A percentile compares a stretch with the other conserved stretches of the same genome.
Evolutionary conservation across 2,329 filamentous ascomycete species (phyloP).

Genomic region (Akanthomyces lecanii): DNA sequence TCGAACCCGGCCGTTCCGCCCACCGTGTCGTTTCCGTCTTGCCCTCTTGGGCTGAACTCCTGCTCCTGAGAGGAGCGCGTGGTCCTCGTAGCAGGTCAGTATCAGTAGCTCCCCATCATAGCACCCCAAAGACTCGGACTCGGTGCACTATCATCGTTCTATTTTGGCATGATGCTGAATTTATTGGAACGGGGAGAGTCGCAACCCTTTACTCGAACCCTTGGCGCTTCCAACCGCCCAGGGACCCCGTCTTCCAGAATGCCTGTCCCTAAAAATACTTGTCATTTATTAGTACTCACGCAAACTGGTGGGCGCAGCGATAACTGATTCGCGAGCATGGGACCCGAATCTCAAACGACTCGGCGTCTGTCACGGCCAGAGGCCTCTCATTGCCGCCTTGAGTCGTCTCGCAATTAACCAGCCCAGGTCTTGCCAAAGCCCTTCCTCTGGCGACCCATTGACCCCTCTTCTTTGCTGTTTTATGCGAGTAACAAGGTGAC

Average conservation of each 20-base stretch:
- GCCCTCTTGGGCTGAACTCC: conserved; percentile 5
- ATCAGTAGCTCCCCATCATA: not conserved
- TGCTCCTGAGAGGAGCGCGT: conserved; percentile 4
- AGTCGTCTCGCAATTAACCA: not conserved
- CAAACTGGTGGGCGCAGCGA: conserved; percentile 7
- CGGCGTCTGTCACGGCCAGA: not conserved
- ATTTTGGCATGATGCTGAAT: not conserved
- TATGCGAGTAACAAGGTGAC: not conserved
- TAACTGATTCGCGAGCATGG: not conserved
- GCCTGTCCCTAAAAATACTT: conserved; percentile 1
- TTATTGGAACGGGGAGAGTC: not conserved
- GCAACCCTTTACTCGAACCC: conserved; percentile 1
- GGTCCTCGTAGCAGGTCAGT: not conserved
- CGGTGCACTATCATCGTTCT: not conserved
- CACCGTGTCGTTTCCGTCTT: conserved; percentile 8
- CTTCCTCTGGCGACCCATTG: not conserved
- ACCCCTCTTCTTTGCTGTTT: conserved; percentile 12
- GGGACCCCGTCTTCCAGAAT: not conserved
- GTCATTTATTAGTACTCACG: not conserved
- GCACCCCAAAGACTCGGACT: not conserved
- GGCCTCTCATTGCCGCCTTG: not conserved
- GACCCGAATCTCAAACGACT: not conserved
- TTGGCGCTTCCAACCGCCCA: not conserved
- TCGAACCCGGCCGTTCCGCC: conserved; percentile 11
- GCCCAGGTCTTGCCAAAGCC: not conserved